A percentile compares a stretch with the other conserved stretches of the same genome.
phyloP scores from a whole-genome alignment of 2,329 filamentous ascomycete genomes.

The Diaporthe citri region DNA sequence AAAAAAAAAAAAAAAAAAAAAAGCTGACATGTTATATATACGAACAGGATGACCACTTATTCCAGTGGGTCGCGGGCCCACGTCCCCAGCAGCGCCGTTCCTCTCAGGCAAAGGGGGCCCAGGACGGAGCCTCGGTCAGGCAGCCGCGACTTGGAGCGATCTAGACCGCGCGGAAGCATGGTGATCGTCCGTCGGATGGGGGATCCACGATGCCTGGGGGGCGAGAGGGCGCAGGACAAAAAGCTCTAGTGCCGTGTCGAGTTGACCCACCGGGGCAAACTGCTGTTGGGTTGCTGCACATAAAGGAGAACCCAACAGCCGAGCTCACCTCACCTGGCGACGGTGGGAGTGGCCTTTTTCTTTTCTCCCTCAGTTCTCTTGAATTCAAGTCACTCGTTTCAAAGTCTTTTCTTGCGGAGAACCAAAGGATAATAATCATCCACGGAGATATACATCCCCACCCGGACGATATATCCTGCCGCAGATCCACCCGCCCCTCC shows the following conservation, averaged over 20 bases:
- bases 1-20: not conserved
- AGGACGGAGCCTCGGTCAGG: conserved; percentile 22
- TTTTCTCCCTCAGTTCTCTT: not conserved
- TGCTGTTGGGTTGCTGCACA: not conserved
- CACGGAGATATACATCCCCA: too few relatives aligned
- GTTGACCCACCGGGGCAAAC: not conserved
- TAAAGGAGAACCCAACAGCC: conserved; percentile 1
- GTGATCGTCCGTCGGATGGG: not conserved
- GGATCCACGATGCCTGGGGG: not conserved
- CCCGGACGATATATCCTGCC: not conserved
- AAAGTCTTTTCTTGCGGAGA: not conserved
- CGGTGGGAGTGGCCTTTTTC: not conserved
- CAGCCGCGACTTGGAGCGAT: not conserved
- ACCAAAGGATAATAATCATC: not conserved
- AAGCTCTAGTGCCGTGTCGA: not conserved
- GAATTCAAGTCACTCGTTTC: not conserved
- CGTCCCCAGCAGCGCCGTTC: not conserved
- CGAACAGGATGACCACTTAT: conserved; percentile 28
- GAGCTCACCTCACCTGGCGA: not conserved
- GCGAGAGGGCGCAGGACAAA: not conserved
- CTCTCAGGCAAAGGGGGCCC: conserved; percentile 4
- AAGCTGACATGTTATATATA: conserved; percentile 16
- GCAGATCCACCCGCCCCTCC: not conserved
- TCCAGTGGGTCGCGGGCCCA: conserved; percentile 25
- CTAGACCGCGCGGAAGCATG: conserved; percentile 1